Percentiles rank a stretch among this genome's conserved stretches.
phyloP scores from a whole-genome alignment of 768 basidiomycete genomes.

The Xanthoconium stramineum region DNA sequence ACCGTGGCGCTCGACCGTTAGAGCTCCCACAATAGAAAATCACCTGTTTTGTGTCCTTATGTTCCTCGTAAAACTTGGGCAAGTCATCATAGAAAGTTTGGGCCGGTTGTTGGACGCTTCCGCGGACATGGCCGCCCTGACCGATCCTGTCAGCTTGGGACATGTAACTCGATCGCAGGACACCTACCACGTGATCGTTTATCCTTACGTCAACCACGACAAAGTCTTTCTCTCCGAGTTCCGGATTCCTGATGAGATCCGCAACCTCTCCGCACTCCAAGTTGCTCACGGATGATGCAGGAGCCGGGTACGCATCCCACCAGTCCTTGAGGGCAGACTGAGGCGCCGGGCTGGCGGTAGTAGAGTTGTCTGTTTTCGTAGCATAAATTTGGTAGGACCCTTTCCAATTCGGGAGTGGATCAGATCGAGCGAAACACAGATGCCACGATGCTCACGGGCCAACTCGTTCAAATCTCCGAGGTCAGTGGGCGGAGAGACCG shows the following conservation, averaged over 20 bases:
- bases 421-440: neutral
- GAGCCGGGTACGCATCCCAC: slow-evolving; percentile 54
- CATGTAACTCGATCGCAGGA: neutral
- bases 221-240: slow-evolving; percentile 23
- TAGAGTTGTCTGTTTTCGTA: slow-evolving; percentile 27
- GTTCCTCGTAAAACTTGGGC: slow-evolving; percentile 39
- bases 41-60: slow-evolving; percentile 38
- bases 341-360: neutral
- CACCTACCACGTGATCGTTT: slow-evolving; percentile 43
- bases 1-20: slow-evolving; percentile 49
- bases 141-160: neutral
- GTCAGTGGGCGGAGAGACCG: neutral
- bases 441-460: slow-evolving; percentile 35
- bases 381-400: slow-evolving; percentile 50
- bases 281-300: slow-evolving; percentile 25
- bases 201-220: slow-evolving; percentile 51
- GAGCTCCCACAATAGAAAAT: slow-evolving; percentile 57
- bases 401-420: slow-evolving; percentile 13
- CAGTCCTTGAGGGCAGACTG: slow-evolving; percentile 36
- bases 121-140: slow-evolving; percentile 53
- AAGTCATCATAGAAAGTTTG: slow-evolving; percentile 50
- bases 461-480: slow-evolving; percentile 41
- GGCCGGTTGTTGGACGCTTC: slow-evolving; percentile 47
- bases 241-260: slow-evolving; percentile 21
- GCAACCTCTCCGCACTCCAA: slow-evolving; percentile 40